Percentiles rank a stretch among this genome's conserved stretches.
Conservation (phyloP, 2,329 filamentous ascomycete species). For the Aulographum hederae region DNA sequence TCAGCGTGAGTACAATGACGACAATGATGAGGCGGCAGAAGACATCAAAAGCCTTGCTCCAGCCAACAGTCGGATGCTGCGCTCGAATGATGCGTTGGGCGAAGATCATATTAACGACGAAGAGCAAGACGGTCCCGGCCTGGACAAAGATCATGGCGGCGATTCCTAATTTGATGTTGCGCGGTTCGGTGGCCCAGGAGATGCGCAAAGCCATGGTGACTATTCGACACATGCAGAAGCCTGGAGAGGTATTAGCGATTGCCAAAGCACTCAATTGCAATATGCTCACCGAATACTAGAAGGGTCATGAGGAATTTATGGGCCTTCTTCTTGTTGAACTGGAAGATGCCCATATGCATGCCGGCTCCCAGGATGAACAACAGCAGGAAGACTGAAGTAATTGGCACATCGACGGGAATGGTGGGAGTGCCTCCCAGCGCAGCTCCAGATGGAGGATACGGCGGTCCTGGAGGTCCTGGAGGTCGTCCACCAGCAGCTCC, state of each 20-base stretch:
- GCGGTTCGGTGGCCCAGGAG: conserved; percentile 12
- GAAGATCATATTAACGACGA: conserved; percentile 61
- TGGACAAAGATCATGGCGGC: conserved; percentile 51
- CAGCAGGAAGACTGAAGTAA: conserved; percentile 20
- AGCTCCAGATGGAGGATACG: conserved; percentile 14
- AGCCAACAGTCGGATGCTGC: conserved; percentile 51
- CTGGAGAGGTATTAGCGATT: conserved; percentile 6
- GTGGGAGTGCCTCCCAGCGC: conserved; percentile 19
- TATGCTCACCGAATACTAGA: conserved; percentile 18
- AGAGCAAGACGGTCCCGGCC: conserved; percentile 56
- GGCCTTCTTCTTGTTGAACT: conserved; percentile 16
- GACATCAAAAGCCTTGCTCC: conserved; percentile 35
- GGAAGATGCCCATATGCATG: conserved; percentile 23
- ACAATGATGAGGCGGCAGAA: conserved; percentile 40
- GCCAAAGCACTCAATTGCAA: neutral
- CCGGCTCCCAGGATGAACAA: conserved; percentile 22
- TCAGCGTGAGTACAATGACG: conserved; percentile 38
- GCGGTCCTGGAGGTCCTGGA: conserved; percentile 6
- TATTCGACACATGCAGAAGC: conserved; percentile 23
- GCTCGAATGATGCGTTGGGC: conserved; percentile 57
- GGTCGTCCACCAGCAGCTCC: too few relatives aligned
- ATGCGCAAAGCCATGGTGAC: conserved; percentile 19
- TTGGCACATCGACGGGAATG: conserved; percentile 20
- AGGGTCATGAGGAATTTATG: conserved; percentile 23
- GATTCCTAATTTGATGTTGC: conserved; percentile 29